Evolutionary conservation across 2,329 filamentous ascomycete species (phyloP).

Genomic region (Ceratocystis smalleyi): DNA sequence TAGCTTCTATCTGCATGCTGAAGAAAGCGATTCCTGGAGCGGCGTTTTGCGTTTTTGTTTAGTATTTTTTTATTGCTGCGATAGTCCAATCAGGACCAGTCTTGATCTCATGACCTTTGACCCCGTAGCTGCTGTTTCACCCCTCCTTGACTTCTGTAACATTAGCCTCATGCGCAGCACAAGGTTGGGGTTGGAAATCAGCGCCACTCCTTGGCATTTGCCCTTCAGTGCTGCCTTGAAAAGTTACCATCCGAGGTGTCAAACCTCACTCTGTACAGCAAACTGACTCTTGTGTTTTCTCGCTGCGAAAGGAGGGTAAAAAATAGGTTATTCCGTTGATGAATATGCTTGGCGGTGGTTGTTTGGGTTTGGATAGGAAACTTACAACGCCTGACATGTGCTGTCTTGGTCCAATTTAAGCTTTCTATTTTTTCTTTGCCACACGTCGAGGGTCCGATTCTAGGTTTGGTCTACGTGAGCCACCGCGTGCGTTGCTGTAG

Average conservation of each 20-base stretch:
- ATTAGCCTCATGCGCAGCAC: neutral
- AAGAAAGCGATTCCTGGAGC: neutral
- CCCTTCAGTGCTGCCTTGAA: neutral
- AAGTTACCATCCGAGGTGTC: neutral
- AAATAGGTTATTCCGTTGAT: no score
- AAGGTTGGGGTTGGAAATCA: neutral
- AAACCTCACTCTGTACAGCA: neutral
- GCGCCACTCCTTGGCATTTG: neutral
- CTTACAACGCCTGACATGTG: no score
- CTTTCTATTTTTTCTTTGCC: no score
- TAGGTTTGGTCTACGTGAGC: neutral
- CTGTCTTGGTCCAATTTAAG: no score
- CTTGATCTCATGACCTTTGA: neutral
- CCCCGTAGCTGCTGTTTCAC: neutral
- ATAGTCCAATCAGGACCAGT: neutral
- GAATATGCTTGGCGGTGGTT: no score
- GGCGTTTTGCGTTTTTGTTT: neutral
- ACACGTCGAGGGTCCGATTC: neutral
- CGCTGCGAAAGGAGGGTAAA: no score
- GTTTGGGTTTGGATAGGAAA: no score
- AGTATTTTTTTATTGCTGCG: no score
- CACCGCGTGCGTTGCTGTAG: neutral
- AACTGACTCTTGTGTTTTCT: neutral
- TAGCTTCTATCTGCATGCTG: neutral
- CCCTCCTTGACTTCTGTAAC: neutral